Evolutionary conservation across 768 basidiomycete genomes (phyloP).

Genomic region (Clitopilus hobsonii): DNA sequence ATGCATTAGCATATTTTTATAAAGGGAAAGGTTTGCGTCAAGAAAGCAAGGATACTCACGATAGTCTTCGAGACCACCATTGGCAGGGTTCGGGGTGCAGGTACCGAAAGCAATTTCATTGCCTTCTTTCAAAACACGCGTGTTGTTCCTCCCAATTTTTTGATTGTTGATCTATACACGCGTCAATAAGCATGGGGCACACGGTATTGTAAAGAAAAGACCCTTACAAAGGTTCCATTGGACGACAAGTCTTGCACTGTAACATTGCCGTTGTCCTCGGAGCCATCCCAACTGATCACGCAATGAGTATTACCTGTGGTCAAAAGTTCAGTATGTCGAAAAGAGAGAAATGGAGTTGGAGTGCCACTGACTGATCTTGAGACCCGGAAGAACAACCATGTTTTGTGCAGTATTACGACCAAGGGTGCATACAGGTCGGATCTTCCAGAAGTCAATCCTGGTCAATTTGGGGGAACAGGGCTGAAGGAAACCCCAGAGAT

Average conservation of each 20-base stretch:
- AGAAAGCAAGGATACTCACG: too few species aligned
- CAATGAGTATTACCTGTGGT: constrained; percentile 55
- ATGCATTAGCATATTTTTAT: too few species aligned
- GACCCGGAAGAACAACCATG: constrained; percentile 55
- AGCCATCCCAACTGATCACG: constrained; percentile 55
- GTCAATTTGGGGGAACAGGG: constrained; percentile 50
- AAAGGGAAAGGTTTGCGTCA: too few species aligned
- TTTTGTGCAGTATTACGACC: constrained; percentile 51
- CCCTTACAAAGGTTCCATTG: constrained; percentile 69
- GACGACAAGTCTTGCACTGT: constrained; percentile 55
- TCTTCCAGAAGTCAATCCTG: constrained; percentile 61
- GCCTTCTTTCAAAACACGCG: constrained; percentile 64
- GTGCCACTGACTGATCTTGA: constrained; percentile 64
- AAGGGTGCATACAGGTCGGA: constrained; percentile 41
- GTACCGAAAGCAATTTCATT: constrained; percentile 87
- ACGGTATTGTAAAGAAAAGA: neutral
- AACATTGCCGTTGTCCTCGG: constrained; percentile 36
- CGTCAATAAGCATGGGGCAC: neutral
- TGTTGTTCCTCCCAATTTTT: constrained; percentile 54
- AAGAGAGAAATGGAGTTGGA: neutral
- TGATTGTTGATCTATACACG: constrained; percentile 56
- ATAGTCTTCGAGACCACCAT: constrained; percentile 60
- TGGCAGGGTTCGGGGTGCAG: constrained; percentile 36
- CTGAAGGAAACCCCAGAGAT: constrained; percentile 70
- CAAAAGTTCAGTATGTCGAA: constrained; percentile 3